Conservation (phyloP, 768 basidiomycete genomes). For the Termitomyces sp. region DNA sequence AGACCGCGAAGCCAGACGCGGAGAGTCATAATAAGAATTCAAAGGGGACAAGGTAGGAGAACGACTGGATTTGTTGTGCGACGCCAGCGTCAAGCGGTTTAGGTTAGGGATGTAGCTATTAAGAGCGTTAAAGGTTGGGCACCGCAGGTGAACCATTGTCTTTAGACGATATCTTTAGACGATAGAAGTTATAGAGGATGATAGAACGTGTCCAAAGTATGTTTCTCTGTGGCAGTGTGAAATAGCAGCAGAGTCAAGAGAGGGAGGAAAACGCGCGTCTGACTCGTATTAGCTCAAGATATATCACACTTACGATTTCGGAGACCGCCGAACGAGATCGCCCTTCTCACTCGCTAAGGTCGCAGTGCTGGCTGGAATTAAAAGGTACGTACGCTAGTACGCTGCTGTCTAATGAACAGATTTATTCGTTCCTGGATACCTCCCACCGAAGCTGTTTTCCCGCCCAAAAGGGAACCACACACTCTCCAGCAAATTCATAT, state of each 20-base stretch:
- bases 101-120: conserved; percentile 11
- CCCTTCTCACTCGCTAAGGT: too few relatives aligned
- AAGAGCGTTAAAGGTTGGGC: conserved; percentile 8
- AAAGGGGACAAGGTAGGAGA: conserved; percentile 20
- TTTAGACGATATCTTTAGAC: too few relatives aligned
- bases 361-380: neutral
- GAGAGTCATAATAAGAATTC: conserved; percentile 11
- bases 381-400: neutral
- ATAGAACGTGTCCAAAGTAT: neutral
- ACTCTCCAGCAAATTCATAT: conserved; percentile 44
- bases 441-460: conserved; percentile 79
- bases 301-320: neutral
- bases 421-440: conserved; percentile 24
- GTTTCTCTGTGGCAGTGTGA: neutral
- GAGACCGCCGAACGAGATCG: neutral
- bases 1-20: conserved; percentile 9
- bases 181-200: neutral
- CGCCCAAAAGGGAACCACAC: conserved; percentile 82
- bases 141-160: conserved; percentile 10
- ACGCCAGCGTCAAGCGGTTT: conserved; percentile 22
- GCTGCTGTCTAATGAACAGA: neutral
- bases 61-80: conserved; percentile 17
- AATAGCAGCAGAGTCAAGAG: neutral
- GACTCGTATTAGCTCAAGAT: too few relatives aligned
- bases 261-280: neutral